Percentiles rank a stretch among this genome's conserved stretches.
Conservation (phyloP, 768 basidiomycete species). For the Termitomyces sp. region DNA sequence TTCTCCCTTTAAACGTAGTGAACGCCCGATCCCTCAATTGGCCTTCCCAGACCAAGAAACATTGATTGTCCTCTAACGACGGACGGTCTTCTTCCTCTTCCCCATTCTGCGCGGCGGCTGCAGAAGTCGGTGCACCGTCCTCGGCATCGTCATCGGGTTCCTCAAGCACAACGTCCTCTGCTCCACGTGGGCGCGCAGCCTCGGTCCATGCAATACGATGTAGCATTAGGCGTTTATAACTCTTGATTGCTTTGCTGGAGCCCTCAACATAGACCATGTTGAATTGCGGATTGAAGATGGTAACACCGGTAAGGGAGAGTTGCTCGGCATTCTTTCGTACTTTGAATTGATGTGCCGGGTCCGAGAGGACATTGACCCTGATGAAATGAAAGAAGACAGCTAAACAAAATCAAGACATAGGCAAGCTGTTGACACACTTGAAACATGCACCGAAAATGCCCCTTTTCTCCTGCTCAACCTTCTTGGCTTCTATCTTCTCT, state of each 20-base stretch:
- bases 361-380: conserved; percentile 84
- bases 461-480: conserved; percentile 81
- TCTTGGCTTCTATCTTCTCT: conserved; percentile 85
- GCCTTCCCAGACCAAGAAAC: conserved; percentile 93
- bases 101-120: conserved; percentile 5
- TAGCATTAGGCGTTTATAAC: conserved; percentile 84
- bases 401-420: background rate
- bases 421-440: conserved; percentile 64
- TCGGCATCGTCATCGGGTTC: conserved; percentile 38
- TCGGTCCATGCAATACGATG: conserved; percentile 93
- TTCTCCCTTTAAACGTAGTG: conserved; percentile 72
- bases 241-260: conserved; percentile 74
- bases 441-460: conserved; percentile 81
- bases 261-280: conserved; percentile 94
- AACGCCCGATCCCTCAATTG: conserved; percentile 78
- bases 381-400: conserved; percentile 21
- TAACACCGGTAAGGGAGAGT: conserved; percentile 78
- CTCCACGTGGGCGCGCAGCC: conserved; percentile 72
- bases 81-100: conserved; percentile 26
- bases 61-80: conserved; percentile 83
- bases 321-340: conserved; percentile 96
- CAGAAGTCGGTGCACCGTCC: conserved; percentile 26
- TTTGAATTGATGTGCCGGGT: conserved; percentile 93
- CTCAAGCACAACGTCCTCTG: conserved; percentile 65
- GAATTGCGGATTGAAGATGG: conserved; percentile 87